phyloP scores from a whole-genome alignment of 2,329 filamentous ascomycete species.

The Colletotrichum plurivorum region DNA sequence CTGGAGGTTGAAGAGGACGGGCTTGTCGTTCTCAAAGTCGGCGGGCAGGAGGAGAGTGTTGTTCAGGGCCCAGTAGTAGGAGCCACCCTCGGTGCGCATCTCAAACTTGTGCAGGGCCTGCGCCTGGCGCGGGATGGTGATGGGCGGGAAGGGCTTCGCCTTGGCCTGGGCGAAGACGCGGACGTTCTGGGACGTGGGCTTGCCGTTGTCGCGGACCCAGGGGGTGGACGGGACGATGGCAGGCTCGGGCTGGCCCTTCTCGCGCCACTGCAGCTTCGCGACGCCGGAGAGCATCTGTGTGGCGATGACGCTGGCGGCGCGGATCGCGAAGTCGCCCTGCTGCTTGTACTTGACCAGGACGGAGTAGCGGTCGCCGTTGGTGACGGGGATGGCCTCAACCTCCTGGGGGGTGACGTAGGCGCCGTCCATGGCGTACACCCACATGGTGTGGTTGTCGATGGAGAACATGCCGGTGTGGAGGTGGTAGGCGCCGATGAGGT shows the following conservation, averaged over 20 bases:
- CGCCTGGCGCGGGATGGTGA: slow-evolving; percentile 56
- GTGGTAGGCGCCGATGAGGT: slow-evolving; percentile 67
- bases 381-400: slow-evolving; percentile 48
- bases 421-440: slow-evolving; percentile 68
- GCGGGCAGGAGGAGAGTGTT: slow-evolving; percentile 56
- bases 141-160: slow-evolving; percentile 63
- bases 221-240: slow-evolving; percentile 49
- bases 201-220: slow-evolving; percentile 66
- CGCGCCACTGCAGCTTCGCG: slow-evolving; percentile 59
- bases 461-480: slow-evolving; percentile 61
- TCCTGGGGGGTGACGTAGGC: slow-evolving; percentile 66
- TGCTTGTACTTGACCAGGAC: slow-evolving; percentile 63
- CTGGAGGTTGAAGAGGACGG: slow-evolving; percentile 62
- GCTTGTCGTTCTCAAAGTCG: slow-evolving; percentile 53
- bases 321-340: slow-evolving; percentile 67
- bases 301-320: slow-evolving; percentile 62
- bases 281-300: slow-evolving; percentile 70
- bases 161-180: slow-evolving; percentile 59
- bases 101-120: slow-evolving; percentile 62
- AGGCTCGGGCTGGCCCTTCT: slow-evolving; percentile 41
- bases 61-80: slow-evolving; percentile 69
- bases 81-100: slow-evolving; percentile 57
- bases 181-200: slow-evolving; percentile 55
- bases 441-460: slow-evolving; percentile 68
- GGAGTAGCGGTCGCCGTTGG: slow-evolving; percentile 68